A percentile compares a stretch with the other conserved stretches of the same genome.
phyloP scores from a whole-genome alignment of 1,139 yeast genomes.

The Protomyces inundatus region DNA sequence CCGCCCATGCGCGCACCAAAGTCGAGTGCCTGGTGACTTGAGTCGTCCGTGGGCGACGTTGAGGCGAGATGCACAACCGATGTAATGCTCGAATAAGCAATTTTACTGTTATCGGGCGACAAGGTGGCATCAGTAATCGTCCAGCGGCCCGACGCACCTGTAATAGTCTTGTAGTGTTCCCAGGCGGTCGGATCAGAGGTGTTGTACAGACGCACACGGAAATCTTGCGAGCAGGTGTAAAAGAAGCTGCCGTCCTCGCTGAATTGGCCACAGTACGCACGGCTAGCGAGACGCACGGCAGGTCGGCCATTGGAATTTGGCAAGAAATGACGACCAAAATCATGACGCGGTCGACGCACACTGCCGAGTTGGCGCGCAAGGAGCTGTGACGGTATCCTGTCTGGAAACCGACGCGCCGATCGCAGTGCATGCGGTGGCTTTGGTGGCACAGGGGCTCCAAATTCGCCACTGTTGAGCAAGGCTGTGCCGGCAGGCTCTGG shows the following conservation, averaged over 20 bases:
- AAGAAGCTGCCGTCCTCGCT: slow-evolving; percentile 36
- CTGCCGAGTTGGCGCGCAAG: slow-evolving; percentile 28
- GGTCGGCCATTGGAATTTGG: slow-evolving; percentile 28
- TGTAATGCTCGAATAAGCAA: slow-evolving; percentile 33
- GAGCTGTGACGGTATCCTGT: slow-evolving; percentile 26
- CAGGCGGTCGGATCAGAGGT: slow-evolving; percentile 33
- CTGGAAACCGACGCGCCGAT: slow-evolving; percentile 28
- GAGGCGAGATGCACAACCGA: slow-evolving; percentile 33
- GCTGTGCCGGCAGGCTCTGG: slow-evolving; percentile 28
- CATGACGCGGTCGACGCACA: slow-evolving; percentile 24
- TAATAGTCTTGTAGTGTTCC: slow-evolving; percentile 31
- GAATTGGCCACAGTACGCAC: slow-evolving; percentile 37
- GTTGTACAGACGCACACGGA: slow-evolving; percentile 34
- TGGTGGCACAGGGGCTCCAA: slow-evolving; percentile 22
- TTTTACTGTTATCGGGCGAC: slow-evolving; percentile 33
- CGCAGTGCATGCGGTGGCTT: slow-evolving; percentile 18
- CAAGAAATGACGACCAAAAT: slow-evolving; percentile 26
- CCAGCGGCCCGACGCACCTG: slow-evolving; percentile 35
- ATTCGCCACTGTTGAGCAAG: slow-evolving; percentile 31
- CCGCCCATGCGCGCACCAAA: slow-evolving; percentile 22
- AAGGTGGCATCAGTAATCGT: slow-evolving; percentile 38
- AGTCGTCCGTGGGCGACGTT: slow-evolving; percentile 30
- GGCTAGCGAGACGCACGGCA: slow-evolving; percentile 32
- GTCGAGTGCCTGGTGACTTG: slow-evolving; percentile 29
- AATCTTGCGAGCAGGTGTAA: slow-evolving; percentile 36